phyloP scores from a whole-genome alignment of 2,329 filamentous ascomycete genomes.

The Fusarium domesticum region DNA sequence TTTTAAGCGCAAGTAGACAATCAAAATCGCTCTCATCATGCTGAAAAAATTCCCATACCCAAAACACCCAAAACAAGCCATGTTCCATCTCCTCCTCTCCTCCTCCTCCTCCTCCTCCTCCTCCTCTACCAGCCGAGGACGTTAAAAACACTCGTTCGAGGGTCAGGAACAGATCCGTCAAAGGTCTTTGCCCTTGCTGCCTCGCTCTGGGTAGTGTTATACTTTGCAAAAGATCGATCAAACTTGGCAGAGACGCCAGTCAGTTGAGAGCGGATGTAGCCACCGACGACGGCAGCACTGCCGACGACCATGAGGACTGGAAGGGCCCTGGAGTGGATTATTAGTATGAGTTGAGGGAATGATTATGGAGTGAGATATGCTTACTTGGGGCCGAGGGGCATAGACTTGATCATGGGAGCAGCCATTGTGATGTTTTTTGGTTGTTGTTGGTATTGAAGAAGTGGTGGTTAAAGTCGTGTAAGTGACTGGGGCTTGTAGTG shows the following conservation, averaged over 20 bases:
- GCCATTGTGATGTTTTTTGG: constrained; percentile 19
- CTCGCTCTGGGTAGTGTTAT: constrained; percentile 25
- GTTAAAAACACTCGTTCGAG: constrained; percentile 26
- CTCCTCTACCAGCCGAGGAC: constrained; percentile 22
- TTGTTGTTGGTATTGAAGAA: background rate
- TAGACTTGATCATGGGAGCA: constrained; percentile 20
- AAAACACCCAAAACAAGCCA: too few relatives aligned
- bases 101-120: too few relatives aligned
- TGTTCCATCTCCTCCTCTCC: too few relatives aligned
- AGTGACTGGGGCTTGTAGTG: background rate
- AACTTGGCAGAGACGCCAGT: constrained; percentile 19
- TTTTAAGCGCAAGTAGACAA: too few relatives aligned
- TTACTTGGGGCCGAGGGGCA: constrained; percentile 17
- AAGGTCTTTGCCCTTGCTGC: constrained; percentile 20
- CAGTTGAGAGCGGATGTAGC: constrained; percentile 21
- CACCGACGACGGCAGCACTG: constrained; percentile 19
- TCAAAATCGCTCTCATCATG: too few relatives aligned
- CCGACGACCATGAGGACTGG: constrained; percentile 23
- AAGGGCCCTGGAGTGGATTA: constrained; percentile 13
- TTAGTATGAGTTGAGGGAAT: constrained; percentile 2
- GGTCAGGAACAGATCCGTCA: constrained; percentile 22
- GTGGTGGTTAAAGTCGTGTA: constrained; percentile 13
- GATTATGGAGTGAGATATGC: background rate
- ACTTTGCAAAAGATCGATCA: constrained; percentile 25
- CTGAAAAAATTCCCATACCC: too few relatives aligned